Evolutionary conservation across 768 basidiomycete species (phyloP).

Genomic region (Amanita inopinata): DNA sequence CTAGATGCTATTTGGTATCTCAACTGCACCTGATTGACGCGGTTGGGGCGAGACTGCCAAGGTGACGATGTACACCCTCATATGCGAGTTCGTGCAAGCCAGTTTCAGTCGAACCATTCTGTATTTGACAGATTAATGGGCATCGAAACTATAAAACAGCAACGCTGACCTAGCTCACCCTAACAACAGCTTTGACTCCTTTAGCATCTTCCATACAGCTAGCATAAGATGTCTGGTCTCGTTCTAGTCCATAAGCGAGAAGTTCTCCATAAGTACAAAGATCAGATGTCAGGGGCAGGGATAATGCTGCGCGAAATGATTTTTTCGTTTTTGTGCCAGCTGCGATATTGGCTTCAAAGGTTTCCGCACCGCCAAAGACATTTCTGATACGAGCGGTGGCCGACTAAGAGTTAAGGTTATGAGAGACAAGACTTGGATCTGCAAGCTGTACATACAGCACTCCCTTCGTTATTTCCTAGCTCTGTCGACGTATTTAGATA

Average conservation of each 20-base stretch:
- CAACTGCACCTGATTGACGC: constrained; percentile 70
- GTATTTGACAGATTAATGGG: constrained; percentile 9
- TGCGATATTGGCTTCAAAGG: constrained; percentile 72
- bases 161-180: constrained; percentile 58
- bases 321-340: constrained; percentile 82
- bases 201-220: constrained; percentile 57
- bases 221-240: constrained; percentile 74
- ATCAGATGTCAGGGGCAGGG: constrained; percentile 48
- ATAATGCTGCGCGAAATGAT: constrained; percentile 65
- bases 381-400: constrained; percentile 78
- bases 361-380: constrained; percentile 86
- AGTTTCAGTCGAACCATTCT: constrained; percentile 27
- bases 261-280: constrained; percentile 66
- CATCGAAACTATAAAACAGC: constrained; percentile 12
- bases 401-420: constrained; percentile 31
- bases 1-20: too few species aligned
- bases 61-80: constrained; percentile 70
- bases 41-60: constrained; percentile 57
- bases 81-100: constrained; percentile 77
- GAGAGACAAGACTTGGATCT: neutral
- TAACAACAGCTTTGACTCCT: constrained; percentile 58
- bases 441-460: constrained; percentile 55
- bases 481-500: constrained; percentile 82
- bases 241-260: constrained; percentile 61
- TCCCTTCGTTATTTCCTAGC: constrained; percentile 89